Evolutionary conservation across 306 rosid species (phyloP), one percentile per base, ranked within the genome.

Genomic region (Medicago arabica): DNA sequence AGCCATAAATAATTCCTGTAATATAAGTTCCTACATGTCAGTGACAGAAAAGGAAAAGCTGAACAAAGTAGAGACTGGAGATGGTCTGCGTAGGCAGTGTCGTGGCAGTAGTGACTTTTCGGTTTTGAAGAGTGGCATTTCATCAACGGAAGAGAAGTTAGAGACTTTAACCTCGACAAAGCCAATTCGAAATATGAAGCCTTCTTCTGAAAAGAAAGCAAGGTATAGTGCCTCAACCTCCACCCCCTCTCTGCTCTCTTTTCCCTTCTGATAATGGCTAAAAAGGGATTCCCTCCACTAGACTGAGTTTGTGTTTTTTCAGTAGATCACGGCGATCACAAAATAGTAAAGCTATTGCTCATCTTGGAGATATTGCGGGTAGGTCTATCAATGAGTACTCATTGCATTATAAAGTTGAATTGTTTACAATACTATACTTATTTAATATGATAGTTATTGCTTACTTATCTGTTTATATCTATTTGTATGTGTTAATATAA

Each of bases 281-380:
- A 63, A 16, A 13, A 54, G 36, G 9, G 38, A 46, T 6, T 21
- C 67, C 16, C 15, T 51, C 63, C 69, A 43, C 57, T n/a, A n/a
- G 59, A 41, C 58, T 17, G 58, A 15, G 7, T 9, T 41, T 82
- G 61, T 77, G 31, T 78, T 80, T 76, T 82, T 87, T 81, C 94
- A 94, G 96, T 74, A 93, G 86, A 84, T 76, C 92, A 62, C 88
- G 98, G 59, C 89, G 89, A 77, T 66, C 89, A 63, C 78, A 86
- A 0, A 90, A 88, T n/a, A 87, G 90, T 76, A 94, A 94, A 83
- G 85, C 85, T 64, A 54, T 77, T 75, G 31, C 78, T 74, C 85
- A 86, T 82, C 82, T 79, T 34, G 90, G 93, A 28, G 87, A 90
- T 79, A 75, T 85, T 70, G 75, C 88, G 74, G 97, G 98, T 93